Evolutionary conservation across 257 asterid genomes (phyloP).

Genomic region (Przewalskia tangutica): DNA sequence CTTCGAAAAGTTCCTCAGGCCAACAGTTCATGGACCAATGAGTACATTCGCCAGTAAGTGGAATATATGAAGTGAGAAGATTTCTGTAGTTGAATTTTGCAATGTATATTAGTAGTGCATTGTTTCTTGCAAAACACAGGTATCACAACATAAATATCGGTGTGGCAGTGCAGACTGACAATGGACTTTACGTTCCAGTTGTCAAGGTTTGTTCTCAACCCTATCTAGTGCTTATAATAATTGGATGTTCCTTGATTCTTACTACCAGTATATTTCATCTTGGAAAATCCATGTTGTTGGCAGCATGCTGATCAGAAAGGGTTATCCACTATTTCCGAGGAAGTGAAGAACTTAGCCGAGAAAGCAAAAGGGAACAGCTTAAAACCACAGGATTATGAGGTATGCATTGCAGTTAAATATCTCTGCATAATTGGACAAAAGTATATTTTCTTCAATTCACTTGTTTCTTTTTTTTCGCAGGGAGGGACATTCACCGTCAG

Average conservation of each 20-base stretch:
- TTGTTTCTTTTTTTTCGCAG: constrained; percentile 24
- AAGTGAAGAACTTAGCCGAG: constrained; percentile 73
- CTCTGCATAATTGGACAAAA: background rate
- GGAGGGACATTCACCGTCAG: constrained; percentile 95
- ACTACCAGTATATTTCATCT: background rate
- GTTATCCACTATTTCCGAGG: constrained; percentile 66
- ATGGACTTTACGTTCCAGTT: constrained; percentile 83
- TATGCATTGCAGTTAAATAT: constrained; percentile 6
- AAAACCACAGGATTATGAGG: constrained; percentile 96
- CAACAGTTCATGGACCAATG: constrained; percentile 96
- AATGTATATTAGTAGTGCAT: background rate
- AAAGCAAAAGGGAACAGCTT: constrained; percentile 82
- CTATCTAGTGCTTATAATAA: background rate
- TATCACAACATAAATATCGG: constrained; percentile 71
- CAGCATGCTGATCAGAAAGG: constrained; percentile 99
- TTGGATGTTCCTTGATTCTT: background rate
- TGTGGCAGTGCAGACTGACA: constrained; percentile 97
- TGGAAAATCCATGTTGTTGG: constrained; percentile 9
- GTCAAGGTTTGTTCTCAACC: constrained; percentile 42
- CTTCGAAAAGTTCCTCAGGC: constrained; percentile 92
- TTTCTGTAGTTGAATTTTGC: background rate
- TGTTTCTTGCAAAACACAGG: constrained; percentile 32
- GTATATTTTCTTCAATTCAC: background rate
- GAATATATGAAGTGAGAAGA: constrained; percentile 1
- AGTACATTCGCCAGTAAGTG: constrained; percentile 94